Conservation (phyloP, 2,329 filamentous ascomycete species). For the Zymoseptoria ardabiliae region DNA sequence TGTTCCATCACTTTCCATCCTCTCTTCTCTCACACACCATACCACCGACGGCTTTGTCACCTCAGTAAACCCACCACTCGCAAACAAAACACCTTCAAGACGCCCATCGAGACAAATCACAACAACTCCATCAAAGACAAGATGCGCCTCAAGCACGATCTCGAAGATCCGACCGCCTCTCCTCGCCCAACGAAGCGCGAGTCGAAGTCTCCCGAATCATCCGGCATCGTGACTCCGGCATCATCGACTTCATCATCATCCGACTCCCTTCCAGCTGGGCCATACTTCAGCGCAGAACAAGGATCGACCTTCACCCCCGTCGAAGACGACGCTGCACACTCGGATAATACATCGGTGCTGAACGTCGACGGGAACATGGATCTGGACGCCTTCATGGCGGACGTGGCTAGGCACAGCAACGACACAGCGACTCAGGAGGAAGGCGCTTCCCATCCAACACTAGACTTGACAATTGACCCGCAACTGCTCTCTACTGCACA, state of each 20-base stretch:
- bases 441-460: background rate
- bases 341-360: background rate
- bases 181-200: conserved; percentile 4
- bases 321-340: background rate
- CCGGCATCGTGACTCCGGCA: background rate
- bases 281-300: background rate
- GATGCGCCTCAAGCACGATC: conserved; percentile 1
- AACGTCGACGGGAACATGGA: background rate
- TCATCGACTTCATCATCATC: background rate
- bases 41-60: background rate
- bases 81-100: background rate
- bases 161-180: background rate
- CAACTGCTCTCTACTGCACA: no score
- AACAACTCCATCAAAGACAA: background rate
- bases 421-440: background rate
- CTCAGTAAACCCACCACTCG: background rate
- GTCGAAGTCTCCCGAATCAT: conserved; percentile 3
- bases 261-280: background rate
- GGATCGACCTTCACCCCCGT: background rate
- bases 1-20: background rate
- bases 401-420: background rate
- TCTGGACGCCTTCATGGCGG: background rate
- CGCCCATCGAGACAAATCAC: background rate
- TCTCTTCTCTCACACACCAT: background rate
- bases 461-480: background rate